These are phyloP conservation scores for Ophiostoma perfectum DNA, from an alignment of 2,329 filamentous ascomycete genomes.

Conservation along the genomic window DNA sequence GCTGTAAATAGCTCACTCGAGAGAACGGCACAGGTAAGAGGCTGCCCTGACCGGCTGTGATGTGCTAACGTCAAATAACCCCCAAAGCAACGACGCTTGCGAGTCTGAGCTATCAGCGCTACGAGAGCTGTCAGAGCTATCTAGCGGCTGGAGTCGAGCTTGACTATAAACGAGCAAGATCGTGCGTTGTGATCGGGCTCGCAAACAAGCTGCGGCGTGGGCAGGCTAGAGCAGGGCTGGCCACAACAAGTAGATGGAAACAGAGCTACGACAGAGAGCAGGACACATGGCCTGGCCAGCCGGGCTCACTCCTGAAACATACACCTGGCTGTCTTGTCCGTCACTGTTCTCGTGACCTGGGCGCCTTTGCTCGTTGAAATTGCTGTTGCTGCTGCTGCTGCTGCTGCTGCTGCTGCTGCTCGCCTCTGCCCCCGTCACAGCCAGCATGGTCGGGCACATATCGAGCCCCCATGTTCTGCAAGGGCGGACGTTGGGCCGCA, in stretches of 20 bases:
- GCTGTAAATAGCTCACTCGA: neutral
- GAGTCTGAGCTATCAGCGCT: neutral
- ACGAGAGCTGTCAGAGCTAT: neutral
- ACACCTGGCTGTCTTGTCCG: too few species aligned
- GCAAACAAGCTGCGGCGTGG: neutral
- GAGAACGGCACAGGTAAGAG: neutral
- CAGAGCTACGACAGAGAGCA: neutral
- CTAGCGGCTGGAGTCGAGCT: neutral
- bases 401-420: too few species aligned
- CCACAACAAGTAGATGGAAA: neutral
- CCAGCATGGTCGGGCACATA: too few species aligned
- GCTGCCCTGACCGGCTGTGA: slow-evolving; percentile 4
- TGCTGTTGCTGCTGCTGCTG: too few species aligned
- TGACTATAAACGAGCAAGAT: neutral
- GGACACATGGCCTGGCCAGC: neutral
- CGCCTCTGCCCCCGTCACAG: too few species aligned
- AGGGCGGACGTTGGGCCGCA: too few species aligned
- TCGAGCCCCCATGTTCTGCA: too few species aligned
- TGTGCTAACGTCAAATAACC: neutral
- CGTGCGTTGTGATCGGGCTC: too few species aligned
- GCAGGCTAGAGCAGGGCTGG: neutral
- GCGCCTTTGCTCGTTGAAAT: neutral
- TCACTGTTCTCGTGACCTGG: neutral
- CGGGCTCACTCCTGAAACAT: neutral
- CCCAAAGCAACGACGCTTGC: neutral